Evolutionary conservation across 2,329 filamentous ascomycete species (phyloP), one percentile per base, ranked within the genome.

Genomic region (Aureobasidium mangrovei): DNA sequence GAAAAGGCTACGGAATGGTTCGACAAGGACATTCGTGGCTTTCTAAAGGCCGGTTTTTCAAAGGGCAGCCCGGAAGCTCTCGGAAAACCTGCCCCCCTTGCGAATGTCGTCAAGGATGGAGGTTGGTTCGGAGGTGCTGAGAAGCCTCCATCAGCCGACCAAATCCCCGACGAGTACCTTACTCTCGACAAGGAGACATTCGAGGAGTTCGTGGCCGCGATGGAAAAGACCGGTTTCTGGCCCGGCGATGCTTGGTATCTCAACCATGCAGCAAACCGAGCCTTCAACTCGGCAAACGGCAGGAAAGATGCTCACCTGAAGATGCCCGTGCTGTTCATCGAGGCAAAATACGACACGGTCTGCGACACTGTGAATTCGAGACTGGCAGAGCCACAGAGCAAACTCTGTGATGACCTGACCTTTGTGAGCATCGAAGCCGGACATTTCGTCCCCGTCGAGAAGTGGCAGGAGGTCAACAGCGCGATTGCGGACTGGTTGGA

Each of bases 341-440:
- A 73, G 42, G 70, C 68, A 0, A 64, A 63, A 31, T 70, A 66
- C 52, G 74, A 76, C 53, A 48, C 57, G 2, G 63, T 71, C 9
- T 73, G 71, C 46, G 65, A 68, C 4, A 69, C 67, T 1, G 60
- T 62, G 32, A 63, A 60, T 3, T 63, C 64, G 3, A 65, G 65
- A 28, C 43, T 72, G n/a, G 60, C 59, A 0, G 68, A 71, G 55
- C 61, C 60, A 0, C 68, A 70, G 66, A 63, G 66, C 31, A 59
- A 67, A 55, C 57, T 58, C 6, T 69, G 67, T 44, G 64, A 63
- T 40, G 66, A 74, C 6, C 58, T 78, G 41, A 72, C 70, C 0
- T 69, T 72, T 18, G 65, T 74, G 70, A 12, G 73, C 72, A 55
- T 75, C 69, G 62, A 78, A 35, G 56, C 59, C 33, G 62, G 62